phyloP scores from a whole-genome alignment of 306 rosid genomes.

The Geum urbanum region DNA sequence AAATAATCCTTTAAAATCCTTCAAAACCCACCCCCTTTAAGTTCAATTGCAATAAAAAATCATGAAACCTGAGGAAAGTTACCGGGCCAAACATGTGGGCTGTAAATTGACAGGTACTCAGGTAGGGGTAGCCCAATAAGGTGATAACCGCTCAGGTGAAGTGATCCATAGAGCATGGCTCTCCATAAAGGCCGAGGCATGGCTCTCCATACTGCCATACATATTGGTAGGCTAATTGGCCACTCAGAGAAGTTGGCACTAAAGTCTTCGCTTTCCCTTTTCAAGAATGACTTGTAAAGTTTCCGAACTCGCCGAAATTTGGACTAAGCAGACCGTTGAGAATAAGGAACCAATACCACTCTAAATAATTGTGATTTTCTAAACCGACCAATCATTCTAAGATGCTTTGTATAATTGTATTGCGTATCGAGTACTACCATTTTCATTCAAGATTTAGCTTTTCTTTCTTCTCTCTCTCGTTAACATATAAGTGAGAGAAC shows the following conservation, averaged over 20 bases:
- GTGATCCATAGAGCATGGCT: too few species aligned
- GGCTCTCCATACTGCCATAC: too few species aligned
- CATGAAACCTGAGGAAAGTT: too few species aligned
- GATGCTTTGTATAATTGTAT: neutral
- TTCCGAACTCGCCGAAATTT: neutral
- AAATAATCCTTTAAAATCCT: too few species aligned
- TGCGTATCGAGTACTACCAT: neutral
- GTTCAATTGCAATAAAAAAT: too few species aligned
- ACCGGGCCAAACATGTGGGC: too few species aligned
- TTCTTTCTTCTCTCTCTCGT: neutral
- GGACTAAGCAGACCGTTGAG: neutral
- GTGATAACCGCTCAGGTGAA: too few species aligned
- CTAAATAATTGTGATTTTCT: neutral
- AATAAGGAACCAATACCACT: neutral
- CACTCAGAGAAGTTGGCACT: neutral
- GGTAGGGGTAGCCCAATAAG: too few species aligned
- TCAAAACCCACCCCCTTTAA: too few species aligned
- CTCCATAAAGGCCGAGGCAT: too few species aligned
- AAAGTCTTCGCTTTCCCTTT: neutral
- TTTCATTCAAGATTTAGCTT: neutral
- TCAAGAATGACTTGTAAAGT: neutral
- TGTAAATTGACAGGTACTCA: too few species aligned
- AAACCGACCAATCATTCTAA: neutral
- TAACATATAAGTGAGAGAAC: neutral
- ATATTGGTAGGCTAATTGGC: too few species aligned